Percentiles rank a stretch among this genome's conserved stretches.
These are phyloP conservation scores for Plantago ovata DNA, from an alignment of 257 asterid species.

Conservation along the genomic window DNA sequence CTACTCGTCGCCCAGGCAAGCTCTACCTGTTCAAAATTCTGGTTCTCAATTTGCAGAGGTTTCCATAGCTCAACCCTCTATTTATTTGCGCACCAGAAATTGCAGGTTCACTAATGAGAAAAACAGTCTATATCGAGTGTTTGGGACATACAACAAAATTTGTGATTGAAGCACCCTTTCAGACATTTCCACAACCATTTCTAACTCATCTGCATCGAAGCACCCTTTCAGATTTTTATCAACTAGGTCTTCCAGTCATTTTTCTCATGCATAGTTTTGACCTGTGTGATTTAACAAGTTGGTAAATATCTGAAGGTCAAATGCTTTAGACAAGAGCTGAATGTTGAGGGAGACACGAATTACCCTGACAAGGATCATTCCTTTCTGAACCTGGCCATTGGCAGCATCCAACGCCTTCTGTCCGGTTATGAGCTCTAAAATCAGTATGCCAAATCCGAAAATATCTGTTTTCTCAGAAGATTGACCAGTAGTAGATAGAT, in stretches of 20 bases:
- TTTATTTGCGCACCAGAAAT: too few species aligned
- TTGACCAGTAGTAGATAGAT: conserved; percentile 93
- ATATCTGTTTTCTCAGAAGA: conserved; percentile 93
- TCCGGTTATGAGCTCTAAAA: conserved; percentile 82
- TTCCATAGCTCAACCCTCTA: too few species aligned
- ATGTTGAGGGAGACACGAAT: conserved; percentile 15
- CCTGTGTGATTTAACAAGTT: conserved; percentile 33
- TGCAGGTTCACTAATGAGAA: too few species aligned
- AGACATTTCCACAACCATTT: conserved; percentile 56
- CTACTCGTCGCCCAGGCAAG: too few species aligned
- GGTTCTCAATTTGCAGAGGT: too few species aligned
- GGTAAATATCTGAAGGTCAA: neutral
- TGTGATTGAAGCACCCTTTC: too few species aligned
- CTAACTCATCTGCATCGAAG: conserved; percentile 49
- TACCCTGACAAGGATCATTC: conserved; percentile 88
- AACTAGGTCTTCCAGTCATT: conserved; percentile 58
- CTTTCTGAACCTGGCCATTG: conserved; percentile 63
- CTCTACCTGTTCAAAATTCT: too few species aligned
- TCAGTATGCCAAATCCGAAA: conserved; percentile 85
- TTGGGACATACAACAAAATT: too few species aligned
- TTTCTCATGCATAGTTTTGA: conserved; percentile 47
- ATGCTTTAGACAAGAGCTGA: too few species aligned
- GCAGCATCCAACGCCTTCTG: conserved; percentile 69
- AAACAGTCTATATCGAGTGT: too few species aligned
- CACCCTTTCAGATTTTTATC: conserved; percentile 69